Evolutionary conservation across 1,139 yeast species (phyloP).

Genomic region (Yamadazyma dendronema): DNA sequence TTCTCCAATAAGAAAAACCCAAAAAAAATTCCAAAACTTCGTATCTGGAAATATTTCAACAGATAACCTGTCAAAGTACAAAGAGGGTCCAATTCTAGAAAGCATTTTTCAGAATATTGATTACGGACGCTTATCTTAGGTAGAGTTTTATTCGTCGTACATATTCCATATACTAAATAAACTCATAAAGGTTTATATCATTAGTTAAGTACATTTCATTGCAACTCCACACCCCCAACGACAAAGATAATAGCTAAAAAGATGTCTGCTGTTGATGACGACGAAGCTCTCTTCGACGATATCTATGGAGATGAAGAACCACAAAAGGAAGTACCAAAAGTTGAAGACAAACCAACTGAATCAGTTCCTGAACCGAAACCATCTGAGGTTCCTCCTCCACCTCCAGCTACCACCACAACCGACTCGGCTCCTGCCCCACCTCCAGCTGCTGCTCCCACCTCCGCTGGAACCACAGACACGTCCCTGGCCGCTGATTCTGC

Average conservation of each 20-base stretch:
- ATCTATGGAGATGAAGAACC: slow-evolving; percentile 45
- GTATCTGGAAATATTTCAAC: neutral
- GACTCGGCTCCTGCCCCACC: neutral
- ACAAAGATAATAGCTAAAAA: neutral
- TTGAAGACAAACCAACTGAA: slow-evolving; percentile 4
- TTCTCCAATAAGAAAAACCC: neutral
- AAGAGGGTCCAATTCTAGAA: too few species aligned
- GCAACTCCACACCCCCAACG: neutral
- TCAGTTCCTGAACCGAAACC: slow-evolving; percentile 7
- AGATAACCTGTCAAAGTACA: neutral
- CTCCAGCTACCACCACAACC: slow-evolving; percentile 6
- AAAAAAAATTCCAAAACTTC: neutral
- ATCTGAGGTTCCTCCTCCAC: slow-evolving; percentile 2
- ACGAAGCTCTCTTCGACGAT: slow-evolving; percentile 81
- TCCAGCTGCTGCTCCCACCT: slow-evolving; percentile 7
- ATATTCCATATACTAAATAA: slow-evolving; percentile 10
- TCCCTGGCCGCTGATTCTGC: slow-evolving; percentile 8
- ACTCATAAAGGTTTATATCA: slow-evolving; percentile 2
- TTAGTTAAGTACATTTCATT: neutral
- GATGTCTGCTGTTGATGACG: slow-evolving; percentile 74
- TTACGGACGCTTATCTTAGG: too few species aligned
- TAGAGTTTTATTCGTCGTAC: slow-evolving; percentile 6
- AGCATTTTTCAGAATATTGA: too few species aligned
- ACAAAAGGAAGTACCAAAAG: slow-evolving; percentile 8
- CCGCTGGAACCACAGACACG: slow-evolving; percentile 4